A percentile compares a stretch with the other conserved stretches of the same genome.
Evolutionary conservation across 2,329 filamentous ascomycete genomes (phyloP).

Genomic region (Clarireedia paspali): DNA sequence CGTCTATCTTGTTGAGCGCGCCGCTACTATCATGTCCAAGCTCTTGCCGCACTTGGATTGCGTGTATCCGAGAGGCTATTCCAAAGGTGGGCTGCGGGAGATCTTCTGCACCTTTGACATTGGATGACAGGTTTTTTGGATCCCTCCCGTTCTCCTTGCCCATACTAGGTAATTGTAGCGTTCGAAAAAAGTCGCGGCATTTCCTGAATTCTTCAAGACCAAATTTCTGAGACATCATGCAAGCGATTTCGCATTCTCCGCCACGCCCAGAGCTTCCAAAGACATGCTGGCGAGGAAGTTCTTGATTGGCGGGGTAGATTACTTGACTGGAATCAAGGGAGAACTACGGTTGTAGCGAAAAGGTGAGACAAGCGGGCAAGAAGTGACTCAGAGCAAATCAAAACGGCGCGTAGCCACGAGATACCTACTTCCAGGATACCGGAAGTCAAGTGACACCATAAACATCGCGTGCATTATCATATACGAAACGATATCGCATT

Average conservation of each 20-base stretch:
- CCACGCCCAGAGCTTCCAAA: neutral
- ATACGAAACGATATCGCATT: constrained; percentile 1
- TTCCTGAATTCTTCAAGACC: neutral
- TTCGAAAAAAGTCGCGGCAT: too few relatives aligned
- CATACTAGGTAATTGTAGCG: too few relatives aligned
- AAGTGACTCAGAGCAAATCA: constrained; percentile 9
- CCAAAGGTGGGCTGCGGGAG: neutral
- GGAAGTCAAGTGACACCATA: constrained; percentile 11
- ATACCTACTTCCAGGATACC: constrained; percentile 10
- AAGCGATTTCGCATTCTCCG: neutral
- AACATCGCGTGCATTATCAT: constrained; percentile 1
- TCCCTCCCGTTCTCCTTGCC: neutral
- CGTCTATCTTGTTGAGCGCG: neutral
- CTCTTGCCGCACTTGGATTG: constrained; percentile 2
- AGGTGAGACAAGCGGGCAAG: constrained; percentile 6
- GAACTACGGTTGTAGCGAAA: neutral
- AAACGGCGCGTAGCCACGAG: constrained; percentile 7
- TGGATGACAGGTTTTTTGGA: neutral
- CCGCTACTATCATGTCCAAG: constrained; percentile 4
- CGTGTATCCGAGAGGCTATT: neutral
- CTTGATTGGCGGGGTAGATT: neutral
- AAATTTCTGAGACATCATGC: neutral
- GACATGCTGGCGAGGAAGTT: neutral
- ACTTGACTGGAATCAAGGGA: too few relatives aligned
- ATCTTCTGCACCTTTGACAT: constrained; percentile 5